Base-by-base conservation (phyloP, 2,329 filamentous ascomycete genomes). In the Clonostachys byssicola region DNA sequence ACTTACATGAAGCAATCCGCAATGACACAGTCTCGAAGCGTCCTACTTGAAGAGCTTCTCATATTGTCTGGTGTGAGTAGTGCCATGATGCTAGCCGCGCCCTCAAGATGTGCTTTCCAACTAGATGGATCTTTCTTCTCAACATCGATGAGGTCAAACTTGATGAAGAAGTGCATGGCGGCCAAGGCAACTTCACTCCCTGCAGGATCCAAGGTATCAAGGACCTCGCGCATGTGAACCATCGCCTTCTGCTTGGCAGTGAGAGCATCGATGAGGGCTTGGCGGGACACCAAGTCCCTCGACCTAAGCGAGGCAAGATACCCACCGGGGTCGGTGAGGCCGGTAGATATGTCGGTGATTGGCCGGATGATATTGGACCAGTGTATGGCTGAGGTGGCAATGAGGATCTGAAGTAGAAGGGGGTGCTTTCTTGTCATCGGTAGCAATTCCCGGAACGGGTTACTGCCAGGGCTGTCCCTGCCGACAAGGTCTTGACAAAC, bases 401-500 rank as follows among this genome's bases (percentile, higher is more conserved):
- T 62, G 47, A 77, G 64, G 43, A 77, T 73, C 49, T 77, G 67
- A 34, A 72, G 65, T 33, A 77, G 65, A 51, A 74, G 66, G 17
- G 72, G 67, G 47, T 76, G 67, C 23, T 60, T 60, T 49, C 65
- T 63, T 14, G 73, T 74, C 47, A 76, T 61, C 5, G 74, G 73
- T 40, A 77, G 65, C 17, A 77, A 62, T 51, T 75, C 68, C 46
- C 71, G 67, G 46, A 77, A 77, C 4, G 74, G 74, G 47, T 78
- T 77, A 49, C 58, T 63, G 38, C 64, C 65, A 7, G 67, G 66
- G 5, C 64, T 64, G 58, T 77, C 74, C 53, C 75, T 68, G 46
- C 72, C 65, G 38, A 77, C 72, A 43, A 82, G 69, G 53, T 81
- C 78, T 57, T 74, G 71, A 59, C 77, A 81, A 47, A 83, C 65